These are phyloP conservation scores for Amanita muscaria DNA, from an alignment of 768 basidiomycete genomes.

Conservation along the genomic window DNA sequence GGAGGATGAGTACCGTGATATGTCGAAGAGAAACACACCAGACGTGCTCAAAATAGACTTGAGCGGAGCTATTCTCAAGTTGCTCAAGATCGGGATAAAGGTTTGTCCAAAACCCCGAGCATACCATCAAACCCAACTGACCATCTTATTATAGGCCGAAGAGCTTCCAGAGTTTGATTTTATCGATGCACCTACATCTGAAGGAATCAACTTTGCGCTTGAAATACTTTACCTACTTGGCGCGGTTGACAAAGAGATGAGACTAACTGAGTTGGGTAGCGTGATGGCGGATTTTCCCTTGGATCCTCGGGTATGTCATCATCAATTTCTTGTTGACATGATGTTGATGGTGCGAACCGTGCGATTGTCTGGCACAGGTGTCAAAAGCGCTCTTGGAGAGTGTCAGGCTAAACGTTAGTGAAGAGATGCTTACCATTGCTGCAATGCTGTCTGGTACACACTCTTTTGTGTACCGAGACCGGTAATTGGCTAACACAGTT, in stretches of 20 bases:
- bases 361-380: conserved; percentile 32
- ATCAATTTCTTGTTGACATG: no score
- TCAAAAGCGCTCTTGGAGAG: conserved; percentile 83
- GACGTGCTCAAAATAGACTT: conserved; percentile 83
- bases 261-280: conserved; percentile 64
- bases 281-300: conserved; percentile 93
- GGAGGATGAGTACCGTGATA: conserved; percentile 81
- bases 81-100: conserved; percentile 83
- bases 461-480: conserved; percentile 3
- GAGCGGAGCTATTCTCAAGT: conserved; percentile 78
- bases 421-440: conserved; percentile 79
- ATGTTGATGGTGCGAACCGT: neutral
- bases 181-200: conserved; percentile 77
- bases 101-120: conserved; percentile 26
- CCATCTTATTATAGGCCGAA: conserved; percentile 16
- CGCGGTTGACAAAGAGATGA: conserved; percentile 81
- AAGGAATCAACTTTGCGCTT: conserved; percentile 84
- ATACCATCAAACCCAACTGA: neutral
- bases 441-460: conserved; percentile 83
- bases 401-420: conserved; percentile 81
- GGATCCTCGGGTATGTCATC: conserved; percentile 61
- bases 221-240: conserved; percentile 77
- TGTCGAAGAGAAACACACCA: conserved; percentile 87
- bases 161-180: conserved; percentile 74
- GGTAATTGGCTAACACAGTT: neutral